Conservation (phyloP, 2,329 filamentous ascomycete species). For the Calonectria pseudoturangicola region DNA sequence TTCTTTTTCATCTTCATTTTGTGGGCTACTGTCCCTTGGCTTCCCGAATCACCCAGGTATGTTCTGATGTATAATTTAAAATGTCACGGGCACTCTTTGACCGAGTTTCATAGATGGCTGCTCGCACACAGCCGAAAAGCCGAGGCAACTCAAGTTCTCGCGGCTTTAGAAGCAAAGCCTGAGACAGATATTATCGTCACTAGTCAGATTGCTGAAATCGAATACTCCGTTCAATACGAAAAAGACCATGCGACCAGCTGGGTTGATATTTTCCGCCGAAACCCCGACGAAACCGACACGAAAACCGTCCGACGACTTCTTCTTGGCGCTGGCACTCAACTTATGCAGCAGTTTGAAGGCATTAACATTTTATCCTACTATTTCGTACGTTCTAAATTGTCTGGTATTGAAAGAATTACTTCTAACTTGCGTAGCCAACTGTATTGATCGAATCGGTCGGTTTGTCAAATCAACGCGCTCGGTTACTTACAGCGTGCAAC, state of each 20-base stretch:
- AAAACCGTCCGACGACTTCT: conserved; percentile 38
- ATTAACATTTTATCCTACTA: conserved; percentile 49
- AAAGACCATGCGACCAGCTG: conserved; percentile 32
- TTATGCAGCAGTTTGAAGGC: conserved; percentile 43
- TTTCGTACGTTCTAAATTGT: conserved; percentile 47
- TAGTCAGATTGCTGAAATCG: conserved; percentile 19
- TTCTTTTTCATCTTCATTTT: conserved; percentile 50
- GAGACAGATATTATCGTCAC: not conserved
- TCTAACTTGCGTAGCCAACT: conserved; percentile 56
- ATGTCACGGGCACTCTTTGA: not conserved
- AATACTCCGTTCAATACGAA: conserved; percentile 23
- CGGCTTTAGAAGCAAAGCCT: not conserved
- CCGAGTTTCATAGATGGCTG: conserved; percentile 13
- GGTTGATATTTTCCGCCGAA: conserved; percentile 11
- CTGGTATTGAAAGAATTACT: too few relatives aligned
- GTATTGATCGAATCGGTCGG: conserved; percentile 71
- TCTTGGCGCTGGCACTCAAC: conserved; percentile 38
- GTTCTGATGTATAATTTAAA: not conserved
- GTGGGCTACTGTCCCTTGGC: conserved; percentile 54
- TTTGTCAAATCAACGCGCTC: conserved; percentile 66
- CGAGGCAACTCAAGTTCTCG: conserved; percentile 30
- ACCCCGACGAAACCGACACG: conserved; percentile 19
- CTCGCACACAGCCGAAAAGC: conserved; percentile 18
- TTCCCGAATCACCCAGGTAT: conserved; percentile 33
- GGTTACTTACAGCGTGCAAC: conserved; percentile 69